Evolutionary conservation across 2,329 filamentous ascomycete species (phyloP).

Genomic region (Beauveria varroae): DNA sequence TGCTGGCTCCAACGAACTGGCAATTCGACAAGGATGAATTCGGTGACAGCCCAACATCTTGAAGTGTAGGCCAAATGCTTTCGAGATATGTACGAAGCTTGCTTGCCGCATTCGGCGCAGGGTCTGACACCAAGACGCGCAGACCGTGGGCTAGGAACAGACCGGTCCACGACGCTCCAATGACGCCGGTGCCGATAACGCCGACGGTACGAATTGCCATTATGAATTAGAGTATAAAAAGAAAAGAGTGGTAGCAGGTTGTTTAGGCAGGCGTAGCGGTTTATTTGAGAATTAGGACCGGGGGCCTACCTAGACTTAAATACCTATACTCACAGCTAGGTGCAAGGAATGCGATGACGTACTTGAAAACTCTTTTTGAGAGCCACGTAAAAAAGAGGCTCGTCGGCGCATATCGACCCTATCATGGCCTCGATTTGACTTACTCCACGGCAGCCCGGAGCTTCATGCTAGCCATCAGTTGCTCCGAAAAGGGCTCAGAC

Average conservation of each 20-base stretch:
- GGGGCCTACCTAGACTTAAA: background rate
- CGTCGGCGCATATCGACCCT: no score
- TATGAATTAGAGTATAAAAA: background rate
- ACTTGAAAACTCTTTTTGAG: background rate
- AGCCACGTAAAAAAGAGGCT: no score
- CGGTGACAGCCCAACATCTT: background rate
- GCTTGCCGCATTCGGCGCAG: conserved; percentile 26
- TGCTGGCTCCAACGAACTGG: conserved; percentile 6
- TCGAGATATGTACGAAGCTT: conserved; percentile 15
- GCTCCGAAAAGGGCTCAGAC: no score
- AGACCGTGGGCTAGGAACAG: conserved; percentile 25
- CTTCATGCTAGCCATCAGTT: no score
- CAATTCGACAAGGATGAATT: background rate
- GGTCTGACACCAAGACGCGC: conserved; percentile 32
- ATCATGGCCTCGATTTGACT: no score
- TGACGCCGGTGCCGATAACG: conserved; percentile 26
- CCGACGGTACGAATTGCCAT: conserved; percentile 18
- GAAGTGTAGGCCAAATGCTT: background rate
- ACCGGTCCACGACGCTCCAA: conserved; percentile 32
- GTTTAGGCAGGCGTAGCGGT: background rate
- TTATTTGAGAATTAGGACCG: background rate
- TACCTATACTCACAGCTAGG: background rate
- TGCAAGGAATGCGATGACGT: background rate
- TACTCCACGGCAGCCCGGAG: no score
- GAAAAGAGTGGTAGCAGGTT: background rate